A percentile compares a stretch with the other conserved stretches of the same genome.
Evolutionary conservation across 2,329 filamentous ascomycete species (phyloP).

Genomic region (Bipolaris bicolor): DNA sequence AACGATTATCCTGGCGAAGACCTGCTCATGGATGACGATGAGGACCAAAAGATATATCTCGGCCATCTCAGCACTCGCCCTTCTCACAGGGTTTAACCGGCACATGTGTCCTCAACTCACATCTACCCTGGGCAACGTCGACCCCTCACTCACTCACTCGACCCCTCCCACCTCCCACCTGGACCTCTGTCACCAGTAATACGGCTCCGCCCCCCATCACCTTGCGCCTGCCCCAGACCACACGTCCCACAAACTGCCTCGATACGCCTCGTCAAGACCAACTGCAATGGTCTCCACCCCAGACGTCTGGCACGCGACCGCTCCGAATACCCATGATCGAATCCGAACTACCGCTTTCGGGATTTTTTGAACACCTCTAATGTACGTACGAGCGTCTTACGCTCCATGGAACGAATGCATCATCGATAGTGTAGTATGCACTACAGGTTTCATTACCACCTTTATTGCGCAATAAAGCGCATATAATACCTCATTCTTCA

Average conservation of each 20-base stretch:
- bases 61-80: background rate
- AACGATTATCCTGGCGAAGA: slow-evolving; percentile 23
- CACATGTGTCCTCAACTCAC: background rate
- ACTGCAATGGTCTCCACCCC: background rate
- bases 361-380: background rate
- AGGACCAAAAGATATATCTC: slow-evolving; percentile 4
- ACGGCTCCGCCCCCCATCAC: background rate
- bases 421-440: background rate
- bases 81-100: slow-evolving; percentile 9
- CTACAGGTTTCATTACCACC: background rate
- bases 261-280: background rate
- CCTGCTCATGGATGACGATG: slow-evolving; percentile 6
- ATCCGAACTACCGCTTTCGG: background rate
- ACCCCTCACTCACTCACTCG: background rate
- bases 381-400: background rate
- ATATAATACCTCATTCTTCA: background rate
- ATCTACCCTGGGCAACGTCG: background rate
- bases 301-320: background rate
- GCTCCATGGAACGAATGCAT: background rate
- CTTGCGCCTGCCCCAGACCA: background rate
- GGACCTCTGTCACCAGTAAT: background rate
- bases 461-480: background rate
- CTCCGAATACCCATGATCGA: background rate
- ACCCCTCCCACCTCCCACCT: background rate
- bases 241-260: background rate